A percentile compares a stretch with the other conserved stretches of the same genome.
Conservation (phyloP, 805 yeast species). For the Pichia thaimueangensis region DNA sequence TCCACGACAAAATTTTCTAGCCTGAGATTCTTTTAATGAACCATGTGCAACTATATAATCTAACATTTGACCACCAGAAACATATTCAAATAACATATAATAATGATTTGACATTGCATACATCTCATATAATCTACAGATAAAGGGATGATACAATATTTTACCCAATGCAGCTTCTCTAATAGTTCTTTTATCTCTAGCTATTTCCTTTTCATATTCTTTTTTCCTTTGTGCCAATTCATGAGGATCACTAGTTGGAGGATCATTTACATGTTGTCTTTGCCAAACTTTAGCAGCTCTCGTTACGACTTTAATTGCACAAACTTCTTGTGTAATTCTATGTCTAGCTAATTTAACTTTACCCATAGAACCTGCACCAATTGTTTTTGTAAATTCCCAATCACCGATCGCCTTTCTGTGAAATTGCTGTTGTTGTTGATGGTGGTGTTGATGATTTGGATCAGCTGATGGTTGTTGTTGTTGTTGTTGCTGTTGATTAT, state of each 20-base stretch:
- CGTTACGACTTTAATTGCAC: constrained; percentile 91
- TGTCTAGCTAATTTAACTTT: constrained; percentile 93
- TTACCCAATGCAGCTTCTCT: constrained; percentile 94
- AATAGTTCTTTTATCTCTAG: constrained; percentile 85
- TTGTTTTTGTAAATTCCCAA: constrained; percentile 91
- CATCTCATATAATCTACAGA: constrained; percentile 87
- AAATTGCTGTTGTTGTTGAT: constrained; percentile 31
- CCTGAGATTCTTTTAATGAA: constrained; percentile 85
- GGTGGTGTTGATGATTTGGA: not conserved
- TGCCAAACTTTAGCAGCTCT: constrained; percentile 76
- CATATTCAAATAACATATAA: constrained; percentile 94
- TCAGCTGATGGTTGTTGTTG: not conserved
- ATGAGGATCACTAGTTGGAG: constrained; percentile 54
- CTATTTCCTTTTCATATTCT: constrained; percentile 74
- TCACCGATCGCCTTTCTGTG: constrained; percentile 90
- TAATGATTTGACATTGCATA: constrained; percentile 95
- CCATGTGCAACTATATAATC: constrained; percentile 98
- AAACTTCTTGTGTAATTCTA: constrained; percentile 69
- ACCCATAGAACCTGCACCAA: constrained; percentile 99
- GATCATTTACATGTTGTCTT: constrained; percentile 62
- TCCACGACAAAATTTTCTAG: constrained; percentile 90
- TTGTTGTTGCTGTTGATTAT: constrained; percentile 10
- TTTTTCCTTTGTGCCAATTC: constrained; percentile 57
- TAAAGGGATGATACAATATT: constrained; percentile 83
- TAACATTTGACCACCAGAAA: constrained; percentile 94